Base-by-base conservation (phyloP, 345 rosid genomes). In the Ailanthus altissimus region DNA sequence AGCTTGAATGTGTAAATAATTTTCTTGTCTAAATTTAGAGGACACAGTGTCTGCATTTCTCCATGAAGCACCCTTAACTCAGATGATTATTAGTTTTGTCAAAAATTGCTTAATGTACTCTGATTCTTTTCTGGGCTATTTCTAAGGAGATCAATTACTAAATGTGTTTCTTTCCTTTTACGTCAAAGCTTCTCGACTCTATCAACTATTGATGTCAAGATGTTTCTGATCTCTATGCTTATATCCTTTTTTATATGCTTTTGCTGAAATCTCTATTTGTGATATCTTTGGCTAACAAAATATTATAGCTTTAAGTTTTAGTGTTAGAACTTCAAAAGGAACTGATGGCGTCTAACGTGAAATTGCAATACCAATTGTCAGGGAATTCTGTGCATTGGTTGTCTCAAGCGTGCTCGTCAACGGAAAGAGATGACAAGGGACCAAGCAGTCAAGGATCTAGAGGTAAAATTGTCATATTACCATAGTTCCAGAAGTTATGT, bases 321-420 rank as follows among this genome's bases (percentile, higher is more conserved):
- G 16, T 32, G 63, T 43, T 23, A 61, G 25, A 65, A 3, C 43
- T 59, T 79, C 46, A 57, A 20, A 43, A 38, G 71, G 25, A 68
- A 58, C 43, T 9, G 43, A 56, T 64, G 57, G 28, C 74, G 58
- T 61, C 59, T 45, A 50, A 38, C 46, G 42, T 57, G 43, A 66
- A 25, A 71, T 64, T 64, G 11, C n/a, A 49, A 50, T 23, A 58
- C 40, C 40, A 32, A 75, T 64, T 45, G 49, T 68, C 82, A 96
- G 98, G 99, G 99, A 72, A 67, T 96, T 75, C 79, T 93, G 49
- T 96, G 99, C 91, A 89, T 96, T 9, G 98, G 97, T 80, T 92
- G 84, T 69, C 83, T 96, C 67, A 93, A 91, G 85, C 97, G 97
- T 61, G 77, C 93, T 46, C 89, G 91, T 21, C 94, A 89, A 85